Evolutionary conservation across 106 monocot genomes (phyloP).

Genomic region (Platanthera guangdongensis): DNA sequence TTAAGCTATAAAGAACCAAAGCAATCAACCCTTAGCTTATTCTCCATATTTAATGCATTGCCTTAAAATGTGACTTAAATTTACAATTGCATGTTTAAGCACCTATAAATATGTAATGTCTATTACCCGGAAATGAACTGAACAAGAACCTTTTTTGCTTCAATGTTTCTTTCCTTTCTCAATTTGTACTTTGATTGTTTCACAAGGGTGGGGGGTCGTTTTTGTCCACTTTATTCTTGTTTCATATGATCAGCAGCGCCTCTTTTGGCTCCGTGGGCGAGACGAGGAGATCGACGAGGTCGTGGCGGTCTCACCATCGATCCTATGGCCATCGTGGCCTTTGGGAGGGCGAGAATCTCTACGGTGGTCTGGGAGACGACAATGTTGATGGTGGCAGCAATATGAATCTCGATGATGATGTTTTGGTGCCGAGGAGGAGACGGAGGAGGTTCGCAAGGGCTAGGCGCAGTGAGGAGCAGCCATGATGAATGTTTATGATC

Average conservation of each 20-base stretch:
- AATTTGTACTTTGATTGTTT: too few species aligned
- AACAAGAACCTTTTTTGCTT: too few species aligned
- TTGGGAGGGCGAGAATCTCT: slow-evolving; percentile 65
- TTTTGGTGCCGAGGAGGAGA: slow-evolving; percentile 33
- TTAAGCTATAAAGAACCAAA: too few species aligned
- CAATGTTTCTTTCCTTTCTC: too few species aligned
- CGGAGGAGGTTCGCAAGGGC: slow-evolving; percentile 36
- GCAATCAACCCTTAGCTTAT: too few species aligned
- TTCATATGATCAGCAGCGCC: slow-evolving; percentile 48
- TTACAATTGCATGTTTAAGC: too few species aligned
- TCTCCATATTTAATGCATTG: too few species aligned
- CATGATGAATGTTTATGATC: not conserved
- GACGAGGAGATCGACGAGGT: slow-evolving; percentile 24
- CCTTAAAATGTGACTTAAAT: too few species aligned
- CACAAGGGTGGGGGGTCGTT: slow-evolving; percentile 36
- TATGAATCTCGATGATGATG: slow-evolving; percentile 21
- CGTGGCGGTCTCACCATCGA: slow-evolving; percentile 33
- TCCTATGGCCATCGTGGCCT: slow-evolving; percentile 31
- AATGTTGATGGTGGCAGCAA: slow-evolving; percentile 16
- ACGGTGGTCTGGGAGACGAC: slow-evolving; percentile 37
- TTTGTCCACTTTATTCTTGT: slow-evolving; percentile 69
- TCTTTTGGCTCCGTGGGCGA: slow-evolving; percentile 30
- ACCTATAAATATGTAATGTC: too few species aligned
- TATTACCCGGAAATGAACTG: too few species aligned
- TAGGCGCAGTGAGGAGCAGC: slow-evolving; percentile 19